Base-by-base conservation (phyloP, 257 asterid species). In the Marsdenia floribunda region DNA sequence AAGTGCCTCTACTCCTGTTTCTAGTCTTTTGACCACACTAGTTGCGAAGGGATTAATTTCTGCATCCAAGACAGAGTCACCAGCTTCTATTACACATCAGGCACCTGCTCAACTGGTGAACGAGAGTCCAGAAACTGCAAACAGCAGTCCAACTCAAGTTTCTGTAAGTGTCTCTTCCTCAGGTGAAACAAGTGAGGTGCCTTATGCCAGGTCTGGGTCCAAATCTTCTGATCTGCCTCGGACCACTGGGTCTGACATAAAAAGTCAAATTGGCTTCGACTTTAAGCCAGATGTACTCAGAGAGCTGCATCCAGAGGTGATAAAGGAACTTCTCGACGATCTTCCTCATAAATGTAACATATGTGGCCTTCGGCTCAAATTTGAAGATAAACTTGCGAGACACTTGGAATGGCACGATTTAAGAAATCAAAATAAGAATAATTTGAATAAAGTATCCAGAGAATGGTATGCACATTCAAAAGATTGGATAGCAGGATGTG, bases 341-440 rank as follows among this genome's bases (percentile, higher is more conserved):
- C 78, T 89, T 76, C 91, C 93, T 38, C 84, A 87, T 82, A 80
- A 80, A 74, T 93, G 98, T 82, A 78, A 78, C 76, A 68, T 77
- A 59, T 93, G 98, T 75, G 91, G 94, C 73, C 85, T 87, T 75
- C 82, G 76, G 82, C 86, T 90, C 50, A 90, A 84, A 83, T 80
- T 82, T 68, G 81, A 81, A 82, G 94, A 87, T 70, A 90, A 26
- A 68, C 89, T 89, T 54, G 88, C 86, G 75, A 85, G 88, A 76
- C 98, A 93, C 85, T 82, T 89, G 91, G 94, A 89, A 74, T 93
- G 98, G 96, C 98, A 93, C 44, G 82, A 85, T 22, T 59, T 72
- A 61, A 86, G 77, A 76, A 78, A 68, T 78, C 78, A 80, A 68
- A 86, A 82, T 78, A 77, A 79, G 71, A 72, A 68, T 65, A 73